Evolutionary conservation across 2,329 filamentous ascomycete genomes (phyloP).

Genomic region (Seiridium unicorne): DNA sequence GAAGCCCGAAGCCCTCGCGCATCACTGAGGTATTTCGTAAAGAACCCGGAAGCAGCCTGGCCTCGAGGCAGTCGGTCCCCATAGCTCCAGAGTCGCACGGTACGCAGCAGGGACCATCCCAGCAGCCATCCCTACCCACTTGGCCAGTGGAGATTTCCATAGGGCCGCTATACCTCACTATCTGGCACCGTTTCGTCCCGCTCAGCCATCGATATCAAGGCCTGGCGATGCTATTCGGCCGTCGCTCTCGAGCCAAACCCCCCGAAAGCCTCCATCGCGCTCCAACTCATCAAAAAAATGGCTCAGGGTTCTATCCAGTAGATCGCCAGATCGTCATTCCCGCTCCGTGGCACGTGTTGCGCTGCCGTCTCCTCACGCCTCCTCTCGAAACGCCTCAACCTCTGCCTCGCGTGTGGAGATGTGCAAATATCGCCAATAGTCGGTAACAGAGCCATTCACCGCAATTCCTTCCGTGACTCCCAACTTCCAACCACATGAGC

Average conservation of each 20-base stretch:
- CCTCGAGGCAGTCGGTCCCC: background rate
- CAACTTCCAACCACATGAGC: too few species aligned
- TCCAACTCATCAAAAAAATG: conserved; percentile 22
- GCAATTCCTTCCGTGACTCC: too few species aligned
- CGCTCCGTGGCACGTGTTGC: background rate
- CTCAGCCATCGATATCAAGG: conserved; percentile 21
- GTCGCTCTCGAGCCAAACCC: conserved; percentile 25
- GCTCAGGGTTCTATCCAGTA: conserved; percentile 25
- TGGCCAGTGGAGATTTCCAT: conserved; percentile 19
- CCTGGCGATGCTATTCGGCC: conserved; percentile 27
- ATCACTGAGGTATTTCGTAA: background rate
- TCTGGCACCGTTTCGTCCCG: conserved; percentile 24
- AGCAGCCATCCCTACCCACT: background rate
- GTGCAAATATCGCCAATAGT: background rate
- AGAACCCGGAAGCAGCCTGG: background rate
- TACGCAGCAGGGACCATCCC: conserved; percentile 13
- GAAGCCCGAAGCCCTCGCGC: too few species aligned
- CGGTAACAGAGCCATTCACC: too few species aligned
- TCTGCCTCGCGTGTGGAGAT: background rate
- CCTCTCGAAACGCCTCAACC: background rate
- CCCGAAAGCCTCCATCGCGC: conserved; percentile 19
- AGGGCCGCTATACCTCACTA: conserved; percentile 26
- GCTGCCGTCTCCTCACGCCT: background rate
- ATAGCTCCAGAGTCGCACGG: conserved; percentile 15
- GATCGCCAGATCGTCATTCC: conserved; percentile 17